Evolutionary conservation across 441 rosid genomes (phyloP), one percentile per base, ranked within the genome.

Genomic region (Erodium chrysanthum): DNA sequence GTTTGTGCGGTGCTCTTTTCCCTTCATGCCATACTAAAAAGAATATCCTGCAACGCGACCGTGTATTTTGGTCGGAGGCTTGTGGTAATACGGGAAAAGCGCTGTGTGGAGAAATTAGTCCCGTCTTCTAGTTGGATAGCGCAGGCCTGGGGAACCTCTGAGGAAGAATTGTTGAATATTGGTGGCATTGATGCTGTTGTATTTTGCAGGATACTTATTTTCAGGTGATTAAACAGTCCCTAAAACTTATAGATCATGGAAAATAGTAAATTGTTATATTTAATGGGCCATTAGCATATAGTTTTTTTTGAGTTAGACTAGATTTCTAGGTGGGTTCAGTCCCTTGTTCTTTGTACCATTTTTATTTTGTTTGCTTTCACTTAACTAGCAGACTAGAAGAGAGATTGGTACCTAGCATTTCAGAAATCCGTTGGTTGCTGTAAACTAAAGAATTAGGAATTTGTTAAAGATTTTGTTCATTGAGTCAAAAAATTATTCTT

Each of bases 121-220:
- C 99, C 99, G 0, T 88, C 97, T 54, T 91, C 97, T 0, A 82
- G 96, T 76, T 94, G 99, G 99, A 66, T 91, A 1, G 44, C 86
- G 15, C 90, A 84, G 80, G 96, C 96, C 25, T 94, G 97, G 97
- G 85, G 78, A 74, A 82, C 94, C 46, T 81, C 89, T 33, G 97
- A 94, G 70, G 85, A 87, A 0, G 97, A 94, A 73, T 74, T 94
- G 61, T 74, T 94, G 73, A 82, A 81, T 42, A 27, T 75, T 61
- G 91, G 83, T 61, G 97, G 99, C 64, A 62, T 94, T 15, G 99
- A 94, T 79, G 92, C 94, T 23, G 83, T 89, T 54, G 99, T 86
- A 70, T 89, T 94, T 73, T 78, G 87, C 78, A 83, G 94, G 74
- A 75, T 86, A 72, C 77, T 94, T 11, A 74, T 89, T 75, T 89